phyloP scores from a whole-genome alignment of 2,329 filamentous ascomycete species.

The Fusarium dlaminii region DNA sequence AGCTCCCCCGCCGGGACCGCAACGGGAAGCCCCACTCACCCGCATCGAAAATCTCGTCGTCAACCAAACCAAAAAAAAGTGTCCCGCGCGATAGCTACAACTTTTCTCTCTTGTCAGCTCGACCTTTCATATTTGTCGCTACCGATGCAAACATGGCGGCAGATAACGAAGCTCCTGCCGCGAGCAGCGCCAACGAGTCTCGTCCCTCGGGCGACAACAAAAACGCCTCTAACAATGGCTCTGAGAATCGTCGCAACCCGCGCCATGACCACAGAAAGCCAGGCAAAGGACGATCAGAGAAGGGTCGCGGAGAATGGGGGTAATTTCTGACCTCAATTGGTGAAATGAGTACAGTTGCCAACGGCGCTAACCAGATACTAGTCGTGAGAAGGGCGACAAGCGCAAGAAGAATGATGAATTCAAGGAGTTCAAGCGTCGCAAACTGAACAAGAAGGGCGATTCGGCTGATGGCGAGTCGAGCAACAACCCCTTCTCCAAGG shows the following conservation, averaged over 20 bases:
- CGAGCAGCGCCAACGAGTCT: constrained; percentile 35
- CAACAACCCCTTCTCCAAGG: constrained; percentile 67
- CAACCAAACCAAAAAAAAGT: constrained; percentile 28
- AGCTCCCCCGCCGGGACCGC: constrained; percentile 30
- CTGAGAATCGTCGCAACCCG: constrained; percentile 42
- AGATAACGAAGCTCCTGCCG: constrained; percentile 44
- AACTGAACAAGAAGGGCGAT: constrained; percentile 51
- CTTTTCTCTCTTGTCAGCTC: neutral
- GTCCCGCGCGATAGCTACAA: constrained; percentile 7
- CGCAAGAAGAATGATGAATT: constrained; percentile 53
- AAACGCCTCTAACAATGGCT: constrained; percentile 18
- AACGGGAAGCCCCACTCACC: constrained; percentile 34
- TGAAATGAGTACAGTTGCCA: constrained; percentile 36
- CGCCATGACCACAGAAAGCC: constrained; percentile 43
- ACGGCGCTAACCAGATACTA: constrained; percentile 49
- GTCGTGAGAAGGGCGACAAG: constrained; percentile 51
- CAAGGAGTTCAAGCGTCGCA: constrained; percentile 54
- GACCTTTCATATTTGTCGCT: constrained; percentile 22
- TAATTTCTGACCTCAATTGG: constrained; percentile 22
- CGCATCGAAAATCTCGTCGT: constrained; percentile 36
- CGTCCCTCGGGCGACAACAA: constrained; percentile 34
- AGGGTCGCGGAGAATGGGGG: constrained; percentile 46
- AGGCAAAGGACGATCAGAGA: constrained; percentile 44
- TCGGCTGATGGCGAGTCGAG: constrained; percentile 42
- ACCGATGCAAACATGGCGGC: constrained; percentile 48